Evolutionary conservation across 331 rosid species (phyloP).

Genomic region (Saraca asoca): DNA sequence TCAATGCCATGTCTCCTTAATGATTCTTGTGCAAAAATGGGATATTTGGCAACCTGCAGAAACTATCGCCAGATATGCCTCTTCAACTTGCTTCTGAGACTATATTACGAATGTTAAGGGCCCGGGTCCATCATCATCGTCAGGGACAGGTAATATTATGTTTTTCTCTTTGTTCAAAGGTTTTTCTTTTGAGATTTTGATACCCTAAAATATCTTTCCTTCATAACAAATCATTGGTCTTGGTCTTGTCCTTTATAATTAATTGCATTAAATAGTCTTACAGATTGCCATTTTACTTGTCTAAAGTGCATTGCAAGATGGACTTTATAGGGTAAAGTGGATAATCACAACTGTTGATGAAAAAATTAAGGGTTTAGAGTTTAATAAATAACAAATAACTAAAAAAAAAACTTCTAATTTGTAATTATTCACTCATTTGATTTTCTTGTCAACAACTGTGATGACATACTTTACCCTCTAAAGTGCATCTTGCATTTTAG

Average conservation of each 20-base stretch:
- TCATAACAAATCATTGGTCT: background rate
- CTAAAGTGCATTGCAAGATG: no score
- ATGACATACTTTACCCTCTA: no score
- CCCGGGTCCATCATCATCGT: conserved; percentile 88
- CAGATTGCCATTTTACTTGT: no score
- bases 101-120: conserved; percentile 84
- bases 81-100: conserved; percentile 98
- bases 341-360: no score
- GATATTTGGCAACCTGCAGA: conserved; percentile 49
- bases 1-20: background rate
- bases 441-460: no score
- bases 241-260: background rate
- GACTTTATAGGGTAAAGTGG: no score
- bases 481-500: no score
- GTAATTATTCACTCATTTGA: no score
- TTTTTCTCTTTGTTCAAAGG: background rate
- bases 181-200: no score
- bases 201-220: background rate
- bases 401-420: no score
- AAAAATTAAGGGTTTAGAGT: no score
- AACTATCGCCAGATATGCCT: conserved; percentile 89
- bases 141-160: conserved; percentile 73
- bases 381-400: no score
- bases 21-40: conserved; percentile 7
- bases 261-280: background rate